Percentiles rank a stretch among this genome's conserved stretches.
These are phyloP conservation scores for Trifolium subterraneum DNA, from an alignment of 306 rosid genomes.

Conservation along the genomic window DNA sequence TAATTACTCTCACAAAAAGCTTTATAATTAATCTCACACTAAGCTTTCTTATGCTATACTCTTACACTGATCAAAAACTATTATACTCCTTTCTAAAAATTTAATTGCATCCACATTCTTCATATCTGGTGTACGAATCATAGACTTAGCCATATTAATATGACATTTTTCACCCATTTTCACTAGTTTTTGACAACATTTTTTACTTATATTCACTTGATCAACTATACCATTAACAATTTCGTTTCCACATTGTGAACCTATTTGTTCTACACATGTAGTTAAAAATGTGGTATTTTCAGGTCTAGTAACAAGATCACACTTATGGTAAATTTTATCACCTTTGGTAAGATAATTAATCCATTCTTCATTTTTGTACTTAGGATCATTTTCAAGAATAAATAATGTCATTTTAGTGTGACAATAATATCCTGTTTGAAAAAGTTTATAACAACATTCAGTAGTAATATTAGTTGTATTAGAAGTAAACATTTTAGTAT, in stretches of 20 bases:
- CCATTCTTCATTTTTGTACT: background rate
- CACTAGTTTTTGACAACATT: slow-evolving; percentile 31
- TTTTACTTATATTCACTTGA: background rate
- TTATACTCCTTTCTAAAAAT: background rate
- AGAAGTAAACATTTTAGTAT: background rate
- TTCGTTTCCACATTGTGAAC: background rate
- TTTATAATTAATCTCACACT: background rate
- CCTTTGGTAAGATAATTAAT: background rate
- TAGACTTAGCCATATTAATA: slow-evolving; percentile 5
- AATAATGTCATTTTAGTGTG: background rate
- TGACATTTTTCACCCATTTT: slow-evolving; percentile 26
- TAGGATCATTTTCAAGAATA: background rate
- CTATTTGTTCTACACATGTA: background rate
- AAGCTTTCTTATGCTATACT: background rate
- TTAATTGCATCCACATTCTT: slow-evolving; percentile 2
- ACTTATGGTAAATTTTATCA: slow-evolving; percentile 17
- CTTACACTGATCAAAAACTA: background rate
- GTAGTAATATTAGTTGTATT: background rate
- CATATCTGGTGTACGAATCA: slow-evolving; percentile 31
- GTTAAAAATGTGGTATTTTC: background rate
- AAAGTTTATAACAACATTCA: slow-evolving; percentile 5
- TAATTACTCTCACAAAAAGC: no score
- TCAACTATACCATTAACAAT: background rate
- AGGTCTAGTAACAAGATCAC: slow-evolving; percentile 15
- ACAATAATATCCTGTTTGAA: slow-evolving; percentile 10